phyloP scores from a whole-genome alignment of 345 rosid species.

The Euphorbia pulcherrima region DNA sequence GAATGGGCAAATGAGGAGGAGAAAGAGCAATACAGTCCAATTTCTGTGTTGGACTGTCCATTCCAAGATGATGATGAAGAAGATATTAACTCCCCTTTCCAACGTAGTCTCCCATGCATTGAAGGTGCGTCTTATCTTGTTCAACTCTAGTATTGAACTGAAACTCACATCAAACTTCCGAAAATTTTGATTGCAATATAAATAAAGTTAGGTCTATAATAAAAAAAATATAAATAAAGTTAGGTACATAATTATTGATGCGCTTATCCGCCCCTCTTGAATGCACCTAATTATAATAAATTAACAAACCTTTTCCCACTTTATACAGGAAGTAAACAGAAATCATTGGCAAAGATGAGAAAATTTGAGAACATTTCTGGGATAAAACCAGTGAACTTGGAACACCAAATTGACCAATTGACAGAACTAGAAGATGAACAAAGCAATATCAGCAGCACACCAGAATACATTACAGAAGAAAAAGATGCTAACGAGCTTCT shows the following conservation, averaged over 20 bases:
- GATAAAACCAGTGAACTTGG: conserved; percentile 58
- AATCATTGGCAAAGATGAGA: conserved; percentile 32
- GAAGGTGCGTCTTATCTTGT: conserved; percentile 39
- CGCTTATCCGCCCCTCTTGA: too few relatives aligned
- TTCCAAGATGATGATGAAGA: conserved; percentile 66
- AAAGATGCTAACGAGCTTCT: conserved; percentile 21
- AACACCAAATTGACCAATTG: conserved; percentile 55
- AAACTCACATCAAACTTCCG: too few relatives aligned
- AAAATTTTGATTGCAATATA: too few relatives aligned
- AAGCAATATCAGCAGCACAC: too few relatives aligned
- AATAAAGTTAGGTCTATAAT: too few relatives aligned
- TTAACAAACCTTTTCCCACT: neutral
- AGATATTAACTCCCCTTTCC: conserved; percentile 30
- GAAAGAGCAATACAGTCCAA: conserved; percentile 80
- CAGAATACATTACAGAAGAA: too few relatives aligned
- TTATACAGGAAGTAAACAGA: conserved; percentile 46
- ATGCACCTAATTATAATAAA: too few relatives aligned
- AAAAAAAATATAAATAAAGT: too few relatives aligned
- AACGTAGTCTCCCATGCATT: conserved; percentile 12
- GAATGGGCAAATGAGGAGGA: conserved; percentile 49
- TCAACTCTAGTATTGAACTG: too few relatives aligned
- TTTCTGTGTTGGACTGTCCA: conserved; percentile 73
- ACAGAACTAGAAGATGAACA: too few relatives aligned
- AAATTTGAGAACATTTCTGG: conserved; percentile 38
- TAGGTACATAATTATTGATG: too few relatives aligned